Evolutionary conservation across 352 stramenopile genomes (phyloP), one percentile per base, ranked within the genome.

Genomic region (Thalassiosira exigua): DNA sequence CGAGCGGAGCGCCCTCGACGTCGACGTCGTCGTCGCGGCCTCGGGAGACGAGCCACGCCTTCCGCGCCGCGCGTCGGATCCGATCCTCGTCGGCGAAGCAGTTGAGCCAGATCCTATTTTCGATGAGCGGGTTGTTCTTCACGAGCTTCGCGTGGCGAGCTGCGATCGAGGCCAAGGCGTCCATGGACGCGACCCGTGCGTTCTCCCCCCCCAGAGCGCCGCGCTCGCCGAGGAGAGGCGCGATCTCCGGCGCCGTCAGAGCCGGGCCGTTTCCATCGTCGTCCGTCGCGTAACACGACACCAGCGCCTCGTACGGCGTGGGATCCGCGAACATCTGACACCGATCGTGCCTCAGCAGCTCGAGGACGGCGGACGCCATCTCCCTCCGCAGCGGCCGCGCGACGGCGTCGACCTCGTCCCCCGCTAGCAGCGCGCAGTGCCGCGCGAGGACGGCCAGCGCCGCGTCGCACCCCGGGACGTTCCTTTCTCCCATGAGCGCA

Each of bases 71-170:
- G 42, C 17, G 52, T 17, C 69, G 70, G 19, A 93, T 87, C 17
- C 75, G 54, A 12, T 85, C 82, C 19, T 92, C 68, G 14, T 70
- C 53, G 29, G 79, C 85, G 65, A 87, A 91, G 50, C 87, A 93
- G 67, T 93, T 93, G 11, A 92, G 27, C 85, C 86, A 93, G 39
- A 94, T 87, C 68, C 90, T 65, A 74, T 90, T 93, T 52, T 94
- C 90, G 29, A 93, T 73, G 1, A 94, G 71, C 33, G 90, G 88
- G 71, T 94, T 93, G 29, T 60, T 87, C 39, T 86, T 93, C 2
- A 91, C 56, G 11, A 93, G 58, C 65, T 87, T 88, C 33, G 75
- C 68, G 61, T 92, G 78, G 33, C 51, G 52, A 48, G 57, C n/a
- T 26, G 79, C 79, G 61, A 94, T 89, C 33, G 82, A 67, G 39